Evolutionary conservation across 768 basidiomycete genomes (phyloP).

Genomic region (Suillus placidus): DNA sequence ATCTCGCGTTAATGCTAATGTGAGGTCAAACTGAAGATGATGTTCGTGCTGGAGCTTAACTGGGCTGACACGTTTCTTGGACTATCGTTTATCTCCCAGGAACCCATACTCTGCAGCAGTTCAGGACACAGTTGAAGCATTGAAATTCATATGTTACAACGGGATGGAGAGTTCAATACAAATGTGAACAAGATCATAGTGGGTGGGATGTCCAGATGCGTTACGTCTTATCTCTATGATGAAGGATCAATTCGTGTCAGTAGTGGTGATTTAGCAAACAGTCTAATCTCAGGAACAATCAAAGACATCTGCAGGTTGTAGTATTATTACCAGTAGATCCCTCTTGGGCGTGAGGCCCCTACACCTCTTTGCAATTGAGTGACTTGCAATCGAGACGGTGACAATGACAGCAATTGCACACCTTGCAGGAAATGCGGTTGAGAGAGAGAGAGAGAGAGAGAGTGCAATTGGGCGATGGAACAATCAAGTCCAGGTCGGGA

Average conservation of each 20-base stretch:
- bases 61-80: conserved; percentile 53
- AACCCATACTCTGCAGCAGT: conserved; percentile 70
- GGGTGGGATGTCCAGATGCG: conserved; percentile 69
- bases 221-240: too few relatives aligned
- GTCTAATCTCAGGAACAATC: too few relatives aligned
- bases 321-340: too few relatives aligned
- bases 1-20: conserved; percentile 33
- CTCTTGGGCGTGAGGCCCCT: too few relatives aligned
- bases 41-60: not conserved
- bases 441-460: too few relatives aligned
- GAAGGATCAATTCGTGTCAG: conserved; percentile 34
- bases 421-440: too few relatives aligned
- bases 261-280: conserved; percentile 64
- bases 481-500: too few relatives aligned
- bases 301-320: too few relatives aligned
- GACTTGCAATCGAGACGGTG: too few relatives aligned
- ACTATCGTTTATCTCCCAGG: conserved; percentile 75
- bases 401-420: too few relatives aligned
- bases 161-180: conserved; percentile 49
- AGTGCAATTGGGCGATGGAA: too few relatives aligned
- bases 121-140: conserved; percentile 65
- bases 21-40: not conserved
- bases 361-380: too few relatives aligned
- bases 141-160: conserved; percentile 62
- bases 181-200: conserved; percentile 60